These are phyloP conservation scores for Taphrina wiesneri DNA, from an alignment of 1,139 yeast species.

Conservation along the genomic window DNA sequence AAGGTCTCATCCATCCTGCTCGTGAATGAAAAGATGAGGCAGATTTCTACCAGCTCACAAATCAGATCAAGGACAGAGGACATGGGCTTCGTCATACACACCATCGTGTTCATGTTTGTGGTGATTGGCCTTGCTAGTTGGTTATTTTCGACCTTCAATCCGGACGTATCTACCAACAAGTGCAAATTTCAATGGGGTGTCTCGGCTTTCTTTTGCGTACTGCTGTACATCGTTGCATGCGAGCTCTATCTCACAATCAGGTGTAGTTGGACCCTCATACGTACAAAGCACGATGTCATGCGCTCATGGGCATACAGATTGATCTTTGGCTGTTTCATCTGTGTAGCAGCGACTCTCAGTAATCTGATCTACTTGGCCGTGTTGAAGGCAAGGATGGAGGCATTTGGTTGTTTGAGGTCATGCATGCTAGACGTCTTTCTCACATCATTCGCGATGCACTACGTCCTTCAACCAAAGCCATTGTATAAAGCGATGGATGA, in stretches of 20 bases:
- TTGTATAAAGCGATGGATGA: background rate
- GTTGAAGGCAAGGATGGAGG: background rate
- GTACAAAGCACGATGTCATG: slow-evolving; percentile 3
- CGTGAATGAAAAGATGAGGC: background rate
- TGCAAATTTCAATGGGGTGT: background rate
- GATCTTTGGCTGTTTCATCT: background rate
- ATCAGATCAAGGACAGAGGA: background rate
- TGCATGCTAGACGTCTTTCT: background rate
- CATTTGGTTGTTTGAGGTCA: background rate
- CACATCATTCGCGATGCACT: background rate
- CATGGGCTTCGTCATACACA: background rate
- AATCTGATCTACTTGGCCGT: slow-evolving; percentile 1
- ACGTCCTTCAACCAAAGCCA: background rate
- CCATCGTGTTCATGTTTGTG: background rate
- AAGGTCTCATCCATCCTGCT: background rate
- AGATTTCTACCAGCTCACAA: background rate
- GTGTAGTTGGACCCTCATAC: background rate
- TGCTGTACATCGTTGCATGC: background rate
- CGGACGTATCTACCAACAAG: background rate
- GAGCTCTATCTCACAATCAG: background rate
- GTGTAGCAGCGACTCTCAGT: background rate
- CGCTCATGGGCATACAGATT: slow-evolving; percentile 1
- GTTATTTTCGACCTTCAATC: background rate
- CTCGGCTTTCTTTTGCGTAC: background rate
- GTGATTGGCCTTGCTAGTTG: background rate